Evolutionary conservation across 2,329 filamentous ascomycete genomes (phyloP).

Genomic region (Microdochium trichocladiopsis): DNA sequence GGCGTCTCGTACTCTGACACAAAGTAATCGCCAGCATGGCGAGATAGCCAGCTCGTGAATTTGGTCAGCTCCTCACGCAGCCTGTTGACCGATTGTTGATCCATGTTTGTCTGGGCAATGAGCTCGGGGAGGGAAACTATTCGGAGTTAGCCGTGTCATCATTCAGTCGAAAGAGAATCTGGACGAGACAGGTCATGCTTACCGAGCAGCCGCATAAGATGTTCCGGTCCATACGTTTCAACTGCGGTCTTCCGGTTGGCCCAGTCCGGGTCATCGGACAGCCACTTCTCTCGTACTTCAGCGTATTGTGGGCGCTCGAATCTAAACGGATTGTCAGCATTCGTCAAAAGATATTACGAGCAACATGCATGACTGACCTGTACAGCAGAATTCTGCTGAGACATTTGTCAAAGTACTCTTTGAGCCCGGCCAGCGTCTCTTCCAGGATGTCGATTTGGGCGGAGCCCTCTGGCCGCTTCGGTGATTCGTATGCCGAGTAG

Average conservation of each 20-base stretch:
- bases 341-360: not conserved
- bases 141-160: conserved; percentile 5
- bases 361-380: conserved; percentile 33
- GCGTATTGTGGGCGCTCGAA: conserved; percentile 89
- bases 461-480: conserved; percentile 56
- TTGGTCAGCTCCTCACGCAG: conserved; percentile 84
- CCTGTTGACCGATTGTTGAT: conserved; percentile 79
- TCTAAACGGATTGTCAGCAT: conserved; percentile 33
- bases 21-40: conserved; percentile 73
- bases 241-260: conserved; percentile 60
- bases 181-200: conserved; percentile 24
- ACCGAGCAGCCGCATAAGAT: conserved; percentile 86
- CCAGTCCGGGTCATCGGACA: conserved; percentile 52
- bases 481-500: conserved; percentile 65
- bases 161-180: not conserved
- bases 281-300: conserved; percentile 66
- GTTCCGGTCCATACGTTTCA: conserved; percentile 89
- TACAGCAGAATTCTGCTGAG: conserved; percentile 87
- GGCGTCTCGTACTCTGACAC: conserved; percentile 68
- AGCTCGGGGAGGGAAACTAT: conserved; percentile 86
- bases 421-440: conserved; percentile 78
- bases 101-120: conserved; percentile 97
- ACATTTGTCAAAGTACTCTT: conserved; percentile 89
- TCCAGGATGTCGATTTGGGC: conserved; percentile 80
- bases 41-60: conserved; percentile 78